Base-by-base conservation (phyloP, 306 rosid species). In the Spatholobus suberectus region DNA sequence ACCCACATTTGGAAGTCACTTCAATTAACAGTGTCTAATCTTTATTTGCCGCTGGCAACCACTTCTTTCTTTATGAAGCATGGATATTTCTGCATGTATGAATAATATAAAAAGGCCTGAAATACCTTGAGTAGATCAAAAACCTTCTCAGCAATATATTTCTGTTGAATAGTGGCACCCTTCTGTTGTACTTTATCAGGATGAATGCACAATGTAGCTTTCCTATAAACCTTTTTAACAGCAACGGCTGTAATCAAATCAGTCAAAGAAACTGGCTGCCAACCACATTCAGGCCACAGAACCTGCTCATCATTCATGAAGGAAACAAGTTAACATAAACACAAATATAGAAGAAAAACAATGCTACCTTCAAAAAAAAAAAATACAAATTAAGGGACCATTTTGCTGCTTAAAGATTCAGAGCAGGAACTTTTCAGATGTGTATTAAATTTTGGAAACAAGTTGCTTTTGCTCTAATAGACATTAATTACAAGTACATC, bases 181-280 rank as follows among this genome's bases (percentile, higher is more conserved):
- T 94, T 96, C 84, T 96, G 99, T 78, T 96, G 99, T 82, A 96
- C 99, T 87, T 94, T 96, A 89, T 96, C 99, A 2, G 99, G 99
- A 83, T 96, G 99, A 86, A 92, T 96, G 86, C 98, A 94, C 82
- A 96, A 85, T 51, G 97, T 96, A 49, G 99, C 98, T 87, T 94
- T 96, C 87, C 98, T 92, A 72, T 94, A 96, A 55, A 73, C 89
- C 85, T 91, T 96, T 90, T 90, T 94, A 67, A 96, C 99, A 63
- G 94, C 81, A 26, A 88, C 89, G 7, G 76, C 97, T 46, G 92
- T 85, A 77, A 96, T 91, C 89, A 96, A 81, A 82, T 96, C 99
- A 13, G 98, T 91, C 92, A 94, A 92, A 77, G 98, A 91, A 80
- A 91, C 92, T 47, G 98, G 89, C 82, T 94, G 97, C 99, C 99